phyloP scores from a whole-genome alignment of 768 basidiomycete genomes.

The Boletus rubescentipes region DNA sequence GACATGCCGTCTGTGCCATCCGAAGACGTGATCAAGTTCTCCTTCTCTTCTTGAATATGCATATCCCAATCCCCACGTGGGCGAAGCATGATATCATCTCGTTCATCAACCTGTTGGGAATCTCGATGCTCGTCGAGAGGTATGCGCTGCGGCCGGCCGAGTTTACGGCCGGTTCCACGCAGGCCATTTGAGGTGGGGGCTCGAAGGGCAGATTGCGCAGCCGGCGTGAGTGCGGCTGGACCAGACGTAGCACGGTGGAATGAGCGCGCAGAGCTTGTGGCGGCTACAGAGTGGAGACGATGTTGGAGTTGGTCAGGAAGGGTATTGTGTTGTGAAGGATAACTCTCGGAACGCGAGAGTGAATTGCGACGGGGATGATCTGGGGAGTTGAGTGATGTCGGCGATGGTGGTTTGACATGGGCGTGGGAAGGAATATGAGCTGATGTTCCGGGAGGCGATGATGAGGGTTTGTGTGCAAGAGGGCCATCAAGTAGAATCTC shows the following conservation, averaged over 20 bases:
- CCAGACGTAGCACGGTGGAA: slow-evolving; percentile 70
- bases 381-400: slow-evolving; percentile 39
- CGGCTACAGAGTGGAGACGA: slow-evolving; percentile 27
- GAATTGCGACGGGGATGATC: slow-evolving; percentile 44
- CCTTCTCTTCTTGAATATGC: slow-evolving; percentile 40
- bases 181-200: slow-evolving; percentile 33
- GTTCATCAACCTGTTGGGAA: slow-evolving; percentile 30
- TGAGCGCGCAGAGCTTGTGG: slow-evolving; percentile 40
- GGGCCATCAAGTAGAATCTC: slow-evolving; percentile 31
- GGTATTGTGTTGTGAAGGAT: slow-evolving; percentile 41
- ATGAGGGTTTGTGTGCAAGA: slow-evolving; percentile 23
- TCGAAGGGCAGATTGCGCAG: slow-evolving; percentile 28
- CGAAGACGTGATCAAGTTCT: slow-evolving; percentile 34
- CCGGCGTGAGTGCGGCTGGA: slow-evolving; percentile 41
- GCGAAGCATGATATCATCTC: slow-evolving; percentile 32
- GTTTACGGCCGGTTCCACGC: slow-evolving; percentile 35
- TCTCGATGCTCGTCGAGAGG: slow-evolving; percentile 39
- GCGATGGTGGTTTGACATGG: slow-evolving; percentile 30
- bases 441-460: slow-evolving; percentile 24
- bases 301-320: slow-evolving; percentile 31
- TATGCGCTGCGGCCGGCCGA: slow-evolving; percentile 36
- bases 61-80: slow-evolving; percentile 32
- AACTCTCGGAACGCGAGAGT: slow-evolving; percentile 67
- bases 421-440: slow-evolving; percentile 18
- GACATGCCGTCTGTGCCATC: slow-evolving; percentile 24